Base-by-base conservation (phyloP, 2,329 filamentous ascomycete genomes). In the Mycosphaerella sp. region DNA sequence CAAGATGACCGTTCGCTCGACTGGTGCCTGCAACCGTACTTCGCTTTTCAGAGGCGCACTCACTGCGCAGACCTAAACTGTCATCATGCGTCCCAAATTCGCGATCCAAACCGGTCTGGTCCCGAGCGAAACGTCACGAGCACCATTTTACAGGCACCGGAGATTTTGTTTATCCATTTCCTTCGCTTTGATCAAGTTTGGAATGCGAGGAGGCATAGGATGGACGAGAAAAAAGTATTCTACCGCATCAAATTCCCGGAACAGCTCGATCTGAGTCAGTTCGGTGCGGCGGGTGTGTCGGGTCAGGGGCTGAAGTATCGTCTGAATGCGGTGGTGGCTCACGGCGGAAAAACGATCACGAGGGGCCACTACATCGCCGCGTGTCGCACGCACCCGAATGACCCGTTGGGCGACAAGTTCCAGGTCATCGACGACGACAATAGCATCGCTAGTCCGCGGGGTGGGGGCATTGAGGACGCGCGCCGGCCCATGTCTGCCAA, bases 281-380 rank as follows among this genome's bases (percentile, higher is more conserved):
- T 39, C 4, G 32, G 29, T 2, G 6, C 7, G 1, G 45, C 31
- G 6, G 34, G 23, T 1, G 47, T 8, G 9, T 4, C 12, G 34
- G 34, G 7, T 45, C 6, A 48, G 54, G 23, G 26, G 3, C 14
- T 45, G 8, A 12, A 49, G 17, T 60, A 60, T 39, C 38, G 56
- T n/a, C n/a, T 60, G 29, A 51, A 58, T 21, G 58, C 32, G 8
- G 56, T 60, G 1, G 51, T 60, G 2, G 47, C 41, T 4, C 55
- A 60, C 17, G 1, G 6, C 0, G 53, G 55, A 3, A 4, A 3
- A 1, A 4, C 0, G 0, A 44, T 48, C 12, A 9, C 34, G 3
- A 3, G 12, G 1, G 56, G 58, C 9, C 58, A 60, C 40, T 54
- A 45, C 26, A 34, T 56, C 14, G 38, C 58, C 4, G 38, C 48